Evolutionary conservation across 2,329 filamentous ascomycete genomes (phyloP).

Genomic region (Fusarium begoniae): DNA sequence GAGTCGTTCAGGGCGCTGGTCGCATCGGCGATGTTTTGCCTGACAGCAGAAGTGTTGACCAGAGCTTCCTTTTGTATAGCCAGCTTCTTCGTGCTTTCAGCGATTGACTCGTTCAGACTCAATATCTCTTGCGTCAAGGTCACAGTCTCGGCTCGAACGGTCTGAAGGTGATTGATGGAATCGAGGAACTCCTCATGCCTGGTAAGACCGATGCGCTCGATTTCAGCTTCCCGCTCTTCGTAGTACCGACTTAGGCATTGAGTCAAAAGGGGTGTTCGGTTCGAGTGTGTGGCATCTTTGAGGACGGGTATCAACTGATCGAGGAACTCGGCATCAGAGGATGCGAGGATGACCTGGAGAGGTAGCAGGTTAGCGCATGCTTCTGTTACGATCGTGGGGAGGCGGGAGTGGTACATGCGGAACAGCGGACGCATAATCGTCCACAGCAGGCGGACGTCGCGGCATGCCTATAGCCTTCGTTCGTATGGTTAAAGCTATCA

Average conservation of each 20-base stretch:
- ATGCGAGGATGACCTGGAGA: conserved; percentile 85
- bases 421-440: conserved; percentile 58
- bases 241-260: conserved; percentile 79
- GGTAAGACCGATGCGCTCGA: conserved; percentile 92
- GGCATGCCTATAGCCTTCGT: conserved; percentile 49
- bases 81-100: conserved; percentile 91
- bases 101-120: conserved; percentile 91
- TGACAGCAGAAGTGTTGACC: conserved; percentile 89
- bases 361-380: conserved; percentile 11
- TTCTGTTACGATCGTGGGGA: conserved; percentile 8
- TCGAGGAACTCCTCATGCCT: conserved; percentile 97
- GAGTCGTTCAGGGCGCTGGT: conserved; percentile 89
- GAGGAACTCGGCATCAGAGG: conserved; percentile 91
- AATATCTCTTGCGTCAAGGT: conserved; percentile 89
- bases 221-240: conserved; percentile 86
- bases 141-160: conserved; percentile 90
- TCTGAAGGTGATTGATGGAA: conserved; percentile 93
- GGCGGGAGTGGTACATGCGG: conserved; percentile 51
- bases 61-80: conserved; percentile 94
- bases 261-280: conserved; percentile 76
- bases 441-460: conserved; percentile 56
- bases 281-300: conserved; percentile 84
- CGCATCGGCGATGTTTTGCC: conserved; percentile 95
- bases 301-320: conserved; percentile 95
- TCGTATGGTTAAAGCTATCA: conserved; percentile 9